Base-by-base conservation (phyloP, 2,329 filamentous ascomycete genomes). In the Gyromitra esculenta region DNA sequence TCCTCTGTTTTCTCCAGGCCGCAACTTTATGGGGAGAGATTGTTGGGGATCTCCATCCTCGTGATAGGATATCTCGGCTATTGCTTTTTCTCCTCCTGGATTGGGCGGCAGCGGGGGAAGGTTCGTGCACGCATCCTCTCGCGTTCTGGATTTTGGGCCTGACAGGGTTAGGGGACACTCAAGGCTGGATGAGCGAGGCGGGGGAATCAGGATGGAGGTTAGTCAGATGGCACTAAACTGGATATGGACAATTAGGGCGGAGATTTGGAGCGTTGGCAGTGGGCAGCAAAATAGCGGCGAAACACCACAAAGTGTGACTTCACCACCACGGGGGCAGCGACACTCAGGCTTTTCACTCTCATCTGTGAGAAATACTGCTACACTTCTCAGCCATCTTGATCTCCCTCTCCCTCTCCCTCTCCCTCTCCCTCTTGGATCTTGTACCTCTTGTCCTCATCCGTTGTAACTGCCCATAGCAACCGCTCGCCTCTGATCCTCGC, bases 301-400 rank as follows among this genome's bases (percentile, higher is more conserved):
- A 65, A 75, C 65, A 75, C 72, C 72, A 70, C 72, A 75, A 64
- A 70, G 65, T 75, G 72, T 75, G 72, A 75, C 72, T 75, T 75
- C 72, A 75, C 72, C 52, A 71, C 72, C 57, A 70, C 57, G 45
- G 57, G 60, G 72, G 72, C 50, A 64, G 56, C 57, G 39, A 70
- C 60, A 75, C 65, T 70, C 63, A 57, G 56, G 65, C 64, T 69
- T 70, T 50, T 68, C 56, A 31, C 45, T 48, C 65, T 50, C 50
- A 37, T 75, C 65, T 70, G 11, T 11, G 57, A 52, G 62, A 45
- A 63, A 59, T 75, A 64, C 48, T 59, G 57, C 35, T 64, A 54
- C 67, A 63, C 56, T 37, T 64, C 56, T 75, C 25, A 71, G 56
- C 57, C 66, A 60, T 50, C 56, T 43, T 70, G 41, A 39, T 25